Base-by-base conservation (phyloP, 75 land plant genomes). In the Isoetes taiwanensis region DNA sequence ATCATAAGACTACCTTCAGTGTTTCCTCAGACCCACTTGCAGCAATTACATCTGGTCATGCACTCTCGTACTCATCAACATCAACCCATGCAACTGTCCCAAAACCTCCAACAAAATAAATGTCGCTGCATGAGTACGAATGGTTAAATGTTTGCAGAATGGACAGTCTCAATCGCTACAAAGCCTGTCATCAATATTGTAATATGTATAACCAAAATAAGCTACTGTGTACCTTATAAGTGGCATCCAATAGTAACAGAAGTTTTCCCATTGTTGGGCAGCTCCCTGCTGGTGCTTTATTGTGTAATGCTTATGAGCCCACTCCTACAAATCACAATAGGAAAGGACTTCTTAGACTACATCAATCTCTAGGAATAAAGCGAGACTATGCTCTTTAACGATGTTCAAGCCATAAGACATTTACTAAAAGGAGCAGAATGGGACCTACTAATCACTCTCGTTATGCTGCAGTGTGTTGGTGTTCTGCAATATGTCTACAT, bases 41-140 rank as follows among this genome's bases (percentile, higher is more conserved):
- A 48, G 43, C 58, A 5, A 59, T 43, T 20, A 24, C 11, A 33
- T 59, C 62, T 2, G 62, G 62, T 43, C 43, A 26, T n/a, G 2
- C 58, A 59, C 23, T 16, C 14, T 48, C 25, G 34, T 59, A 59
- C 3, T n/a, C 25, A 26, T 64, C 28, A 2, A 64, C 66, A 56
- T 56, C 66, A 3, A 64, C 63, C 66, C 66, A 64, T 10, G 66
- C 66, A 6, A 64, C 66, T 0, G 66, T 64, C 11, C 66, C 66
- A 56, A 64, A 64, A 11, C 66, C 66, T 14, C 66, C 66, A 16
- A 64, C 52, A 20, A 64, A 64, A 33, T 55, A 56, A 9, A 64
- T 64, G 66, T 64, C 66, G 56, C 66, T 64, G 43, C 9, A 40
- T 3, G 30, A 52, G 23, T n/a, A 16, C 14, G 12, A 24, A 11